These are phyloP conservation scores for Draba incana DNA, from an alignment of 345 rosid species.

Conservation along the genomic window DNA sequence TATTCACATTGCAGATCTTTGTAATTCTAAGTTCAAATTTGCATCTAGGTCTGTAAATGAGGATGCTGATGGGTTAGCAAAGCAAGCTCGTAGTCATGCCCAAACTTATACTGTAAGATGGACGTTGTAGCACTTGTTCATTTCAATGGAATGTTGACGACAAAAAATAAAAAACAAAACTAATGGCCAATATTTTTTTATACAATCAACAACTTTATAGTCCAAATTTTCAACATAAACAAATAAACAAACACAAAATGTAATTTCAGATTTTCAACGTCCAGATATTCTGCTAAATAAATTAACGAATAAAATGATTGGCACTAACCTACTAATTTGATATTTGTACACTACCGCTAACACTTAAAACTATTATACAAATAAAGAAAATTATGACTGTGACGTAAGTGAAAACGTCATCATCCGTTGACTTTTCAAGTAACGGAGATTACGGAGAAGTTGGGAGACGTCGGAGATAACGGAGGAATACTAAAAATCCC, in stretches of 20 bases:
- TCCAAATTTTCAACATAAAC: neutral
- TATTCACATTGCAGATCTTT: no score
- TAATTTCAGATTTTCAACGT: slow-evolving; percentile 25
- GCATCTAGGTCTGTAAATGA: no score
- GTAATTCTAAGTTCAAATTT: no score
- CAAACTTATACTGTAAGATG: no score
- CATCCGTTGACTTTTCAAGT: slow-evolving; percentile 37
- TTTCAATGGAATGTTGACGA: no score
- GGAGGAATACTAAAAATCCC: slow-evolving; percentile 82
- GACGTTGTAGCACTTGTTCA: no score
- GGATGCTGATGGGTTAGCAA: no score
- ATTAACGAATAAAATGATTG: slow-evolving; percentile 37
- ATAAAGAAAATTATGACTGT: slow-evolving; percentile 25
- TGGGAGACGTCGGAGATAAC: slow-evolving; percentile 83
- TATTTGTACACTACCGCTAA: slow-evolving; percentile 39
- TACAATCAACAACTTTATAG: slow-evolving; percentile 20
- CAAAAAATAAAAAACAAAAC: no score
- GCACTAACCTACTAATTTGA: slow-evolving; percentile 26
- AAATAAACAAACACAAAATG: slow-evolving; percentile 5
- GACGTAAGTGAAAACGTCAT: slow-evolving; percentile 43
- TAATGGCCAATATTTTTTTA: neutral
- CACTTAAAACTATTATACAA: neutral
- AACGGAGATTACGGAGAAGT: slow-evolving; percentile 45
- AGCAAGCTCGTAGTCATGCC: no score
- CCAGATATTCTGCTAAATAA: slow-evolving; percentile 1